Conservation (phyloP, 2,329 filamentous ascomycete species). For the Fusarium xylarioides region DNA sequence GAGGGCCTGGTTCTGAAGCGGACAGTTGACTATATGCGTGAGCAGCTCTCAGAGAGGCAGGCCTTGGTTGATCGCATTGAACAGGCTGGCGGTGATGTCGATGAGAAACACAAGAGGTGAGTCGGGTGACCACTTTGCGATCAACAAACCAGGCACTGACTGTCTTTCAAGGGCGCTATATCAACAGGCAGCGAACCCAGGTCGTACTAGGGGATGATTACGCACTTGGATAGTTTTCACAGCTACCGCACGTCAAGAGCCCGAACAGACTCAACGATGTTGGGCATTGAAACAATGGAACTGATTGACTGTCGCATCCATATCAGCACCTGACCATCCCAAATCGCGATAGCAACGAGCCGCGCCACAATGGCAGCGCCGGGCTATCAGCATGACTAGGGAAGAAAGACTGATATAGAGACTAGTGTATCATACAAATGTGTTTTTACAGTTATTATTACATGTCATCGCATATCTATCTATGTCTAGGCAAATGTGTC, state of each 20-base stretch:
- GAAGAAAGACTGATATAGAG: background rate
- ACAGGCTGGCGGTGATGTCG: slow-evolving; percentile 65
- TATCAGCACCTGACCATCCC: background rate
- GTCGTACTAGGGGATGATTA: slow-evolving; percentile 28
- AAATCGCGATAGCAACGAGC: slow-evolving; percentile 6
- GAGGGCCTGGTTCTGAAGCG: slow-evolving; percentile 84
- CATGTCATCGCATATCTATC: background rate
- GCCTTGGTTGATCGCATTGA: slow-evolving; percentile 68
- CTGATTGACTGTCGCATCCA: background rate
- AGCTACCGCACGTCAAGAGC: background rate
- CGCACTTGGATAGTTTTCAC: background rate
- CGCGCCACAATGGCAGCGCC: slow-evolving; percentile 1
- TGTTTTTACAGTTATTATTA: slow-evolving; percentile 5
- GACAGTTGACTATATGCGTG: slow-evolving; percentile 72
- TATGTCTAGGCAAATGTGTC: slow-evolving; percentile 57
- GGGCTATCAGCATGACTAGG: slow-evolving; percentile 6
- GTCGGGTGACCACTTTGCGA: slow-evolving; percentile 23
- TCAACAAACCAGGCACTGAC: slow-evolving; percentile 12
- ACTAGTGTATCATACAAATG: slow-evolving; percentile 9
- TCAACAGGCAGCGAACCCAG: slow-evolving; percentile 26
- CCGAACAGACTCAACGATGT: background rate
- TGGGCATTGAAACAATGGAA: background rate
- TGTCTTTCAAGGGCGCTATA: slow-evolving; percentile 27
- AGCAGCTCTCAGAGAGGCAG: slow-evolving; percentile 67
- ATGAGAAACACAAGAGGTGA: slow-evolving; percentile 56